phyloP scores from a whole-genome alignment of 2,329 filamentous ascomycete species.

The Dothistroma septosporum region DNA sequence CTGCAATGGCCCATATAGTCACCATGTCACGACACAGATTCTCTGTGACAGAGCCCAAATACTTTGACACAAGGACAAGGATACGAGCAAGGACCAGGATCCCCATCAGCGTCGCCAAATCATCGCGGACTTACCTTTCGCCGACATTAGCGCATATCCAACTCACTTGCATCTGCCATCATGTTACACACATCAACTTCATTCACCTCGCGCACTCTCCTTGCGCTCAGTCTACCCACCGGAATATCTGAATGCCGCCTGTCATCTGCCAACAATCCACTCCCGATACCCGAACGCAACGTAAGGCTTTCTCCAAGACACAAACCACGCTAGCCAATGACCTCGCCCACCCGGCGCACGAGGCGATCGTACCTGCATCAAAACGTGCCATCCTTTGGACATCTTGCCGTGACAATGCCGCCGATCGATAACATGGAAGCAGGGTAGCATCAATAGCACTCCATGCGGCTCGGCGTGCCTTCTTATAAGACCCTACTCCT shows the following conservation, averaged over 20 bases:
- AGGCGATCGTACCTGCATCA: slow-evolving; percentile 8
- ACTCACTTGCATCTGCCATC: background rate
- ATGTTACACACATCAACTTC: background rate
- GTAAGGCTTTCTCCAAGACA: no score
- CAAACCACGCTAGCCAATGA: slow-evolving; percentile 1
- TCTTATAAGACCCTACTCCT: slow-evolving; percentile 27
- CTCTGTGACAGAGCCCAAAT: no score
- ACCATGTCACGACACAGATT: no score
- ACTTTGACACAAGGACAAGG: background rate
- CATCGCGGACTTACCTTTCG: background rate
- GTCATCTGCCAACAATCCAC: no score
- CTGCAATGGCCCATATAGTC: no score
- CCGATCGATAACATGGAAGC: background rate
- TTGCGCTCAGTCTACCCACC: background rate
- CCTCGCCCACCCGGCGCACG: slow-evolving; percentile 1
- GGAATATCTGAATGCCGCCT: no score
- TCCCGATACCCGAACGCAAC: no score
- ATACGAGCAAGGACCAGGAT: background rate
- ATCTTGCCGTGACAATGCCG: background rate
- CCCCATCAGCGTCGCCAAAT: background rate
- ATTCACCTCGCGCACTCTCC: background rate
- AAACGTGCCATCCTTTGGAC: slow-evolving; percentile 4
- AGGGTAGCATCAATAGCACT: background rate
- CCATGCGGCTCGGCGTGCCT: slow-evolving; percentile 15
- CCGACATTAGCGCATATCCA: background rate